Conservation (phyloP, 2,329 filamentous ascomycete genomes). For the Grosmannia huntii region DNA sequence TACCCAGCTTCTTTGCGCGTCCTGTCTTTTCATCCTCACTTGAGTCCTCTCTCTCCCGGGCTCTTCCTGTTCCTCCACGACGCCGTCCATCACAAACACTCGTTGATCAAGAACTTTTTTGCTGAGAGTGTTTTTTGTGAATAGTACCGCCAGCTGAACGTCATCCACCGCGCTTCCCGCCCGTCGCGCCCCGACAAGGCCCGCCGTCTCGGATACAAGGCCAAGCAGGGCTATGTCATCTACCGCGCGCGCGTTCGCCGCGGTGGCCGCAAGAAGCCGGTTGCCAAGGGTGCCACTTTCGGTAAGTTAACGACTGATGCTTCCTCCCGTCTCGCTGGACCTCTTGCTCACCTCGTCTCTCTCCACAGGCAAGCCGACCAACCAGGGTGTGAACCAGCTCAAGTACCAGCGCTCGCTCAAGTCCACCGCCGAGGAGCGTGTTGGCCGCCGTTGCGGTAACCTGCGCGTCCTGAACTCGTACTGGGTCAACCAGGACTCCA, state of each 20-base stretch:
- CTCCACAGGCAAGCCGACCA: conserved; percentile 92
- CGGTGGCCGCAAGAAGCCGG: conserved; percentile 96
- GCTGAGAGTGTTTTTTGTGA: conserved; percentile 8
- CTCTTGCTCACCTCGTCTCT: not conserved
- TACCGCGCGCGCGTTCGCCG: conserved; percentile 98
- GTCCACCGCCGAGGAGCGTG: conserved; percentile 98
- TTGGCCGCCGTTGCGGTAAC: conserved; percentile 97
- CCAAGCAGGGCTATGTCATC: conserved; percentile 99
- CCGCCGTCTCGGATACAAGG: conserved; percentile 99
- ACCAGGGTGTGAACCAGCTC: conserved; percentile 99
- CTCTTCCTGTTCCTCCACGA: not conserved
- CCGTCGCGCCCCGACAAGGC: conserved; percentile 99
- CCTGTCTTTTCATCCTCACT: not conserved
- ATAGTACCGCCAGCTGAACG: conserved; percentile 92
- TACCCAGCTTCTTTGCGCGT: not conserved
- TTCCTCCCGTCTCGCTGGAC: not conserved
- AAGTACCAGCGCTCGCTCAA: conserved; percentile 99
- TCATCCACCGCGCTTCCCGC: conserved; percentile 97
- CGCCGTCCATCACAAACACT: conserved; percentile 71
- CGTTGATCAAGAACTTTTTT: conserved; percentile 64
- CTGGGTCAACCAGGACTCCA: conserved; percentile 99
- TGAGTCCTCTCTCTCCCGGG: no score
- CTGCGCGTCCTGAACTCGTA: conserved; percentile 99
- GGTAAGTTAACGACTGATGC: conserved; percentile 38
- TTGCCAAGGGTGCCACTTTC: conserved; percentile 95